These are phyloP conservation scores for Aspergillus pseudonomiae DNA, from an alignment of 2,329 filamentous ascomycete genomes.

Conservation along the genomic window DNA sequence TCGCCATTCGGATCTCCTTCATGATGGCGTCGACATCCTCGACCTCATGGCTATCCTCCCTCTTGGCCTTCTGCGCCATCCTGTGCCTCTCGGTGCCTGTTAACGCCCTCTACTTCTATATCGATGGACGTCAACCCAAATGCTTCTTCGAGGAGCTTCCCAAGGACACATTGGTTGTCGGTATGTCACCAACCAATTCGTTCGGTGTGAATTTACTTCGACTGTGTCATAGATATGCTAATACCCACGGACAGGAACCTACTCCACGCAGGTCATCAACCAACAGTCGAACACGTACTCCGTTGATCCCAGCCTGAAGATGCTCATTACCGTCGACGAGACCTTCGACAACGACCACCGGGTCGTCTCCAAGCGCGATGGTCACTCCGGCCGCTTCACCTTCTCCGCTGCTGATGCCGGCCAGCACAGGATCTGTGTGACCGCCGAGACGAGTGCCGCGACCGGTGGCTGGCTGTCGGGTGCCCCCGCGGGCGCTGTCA, in stretches of 20 bases:
- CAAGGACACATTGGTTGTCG: slow-evolving; percentile 95
- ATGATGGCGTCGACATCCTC: slow-evolving; percentile 41
- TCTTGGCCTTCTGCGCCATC: slow-evolving; percentile 67
- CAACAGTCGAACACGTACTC: slow-evolving; percentile 68
- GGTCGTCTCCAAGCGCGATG: slow-evolving; percentile 83
- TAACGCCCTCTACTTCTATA: slow-evolving; percentile 92
- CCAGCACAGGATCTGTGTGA: slow-evolving; percentile 95
- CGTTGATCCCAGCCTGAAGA: slow-evolving; percentile 73
- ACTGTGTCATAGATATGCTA: neutral
- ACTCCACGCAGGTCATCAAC: slow-evolving; percentile 82
- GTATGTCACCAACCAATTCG: slow-evolving; percentile 47
- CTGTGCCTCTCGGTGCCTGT: slow-evolving; percentile 64
- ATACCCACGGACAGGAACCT: slow-evolving; percentile 68
- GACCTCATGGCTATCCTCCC: slow-evolving; percentile 43
- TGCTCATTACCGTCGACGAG: slow-evolving; percentile 94
- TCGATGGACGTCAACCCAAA: slow-evolving; percentile 82
- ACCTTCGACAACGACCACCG: slow-evolving; percentile 97
- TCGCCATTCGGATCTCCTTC: neutral
- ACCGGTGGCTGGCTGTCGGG: slow-evolving; percentile 72
- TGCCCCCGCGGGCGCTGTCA: slow-evolving; percentile 73
- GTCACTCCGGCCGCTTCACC: slow-evolving; percentile 80
- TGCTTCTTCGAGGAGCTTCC: slow-evolving; percentile 99
- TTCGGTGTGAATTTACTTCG: neutral
- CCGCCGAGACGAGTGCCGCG: slow-evolving; percentile 72
- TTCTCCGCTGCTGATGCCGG: slow-evolving; percentile 94